These are phyloP conservation scores for Termitomyces sp. DNA, from an alignment of 768 basidiomycete species.

Conservation along the genomic window DNA sequence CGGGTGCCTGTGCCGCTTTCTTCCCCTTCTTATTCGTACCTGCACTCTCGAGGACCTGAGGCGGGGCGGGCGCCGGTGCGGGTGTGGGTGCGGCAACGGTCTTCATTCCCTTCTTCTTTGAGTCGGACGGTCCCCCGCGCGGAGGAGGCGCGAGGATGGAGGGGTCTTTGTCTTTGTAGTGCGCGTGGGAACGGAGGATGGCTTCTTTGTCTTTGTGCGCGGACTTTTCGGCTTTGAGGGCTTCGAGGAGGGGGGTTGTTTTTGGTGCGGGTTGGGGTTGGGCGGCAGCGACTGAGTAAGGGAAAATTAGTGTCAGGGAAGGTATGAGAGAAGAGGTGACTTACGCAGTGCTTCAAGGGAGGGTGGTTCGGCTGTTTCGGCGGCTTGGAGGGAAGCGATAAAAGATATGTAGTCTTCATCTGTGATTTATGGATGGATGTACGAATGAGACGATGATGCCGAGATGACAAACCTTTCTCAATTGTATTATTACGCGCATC, in stretches of 20 bases:
- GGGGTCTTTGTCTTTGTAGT: conserved; percentile 49
- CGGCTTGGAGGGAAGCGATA: conserved; percentile 60
- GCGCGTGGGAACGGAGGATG: conserved; percentile 66
- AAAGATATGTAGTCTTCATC: conserved; percentile 86
- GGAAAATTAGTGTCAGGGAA: background rate
- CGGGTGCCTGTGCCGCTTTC: background rate
- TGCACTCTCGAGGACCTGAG: conserved; percentile 9
- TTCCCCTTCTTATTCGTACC: conserved; percentile 6
- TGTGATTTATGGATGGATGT: conserved; percentile 21
- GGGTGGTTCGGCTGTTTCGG: conserved; percentile 45
- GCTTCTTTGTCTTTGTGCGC: conserved; percentile 69
- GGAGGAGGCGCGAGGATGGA: conserved; percentile 20
- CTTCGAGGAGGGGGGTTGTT: conserved; percentile 89
- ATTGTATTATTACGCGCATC: conserved; percentile 86
- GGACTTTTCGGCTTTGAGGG: conserved; percentile 80
- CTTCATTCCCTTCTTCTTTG: conserved; percentile 23
- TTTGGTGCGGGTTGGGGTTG: conserved; percentile 61
- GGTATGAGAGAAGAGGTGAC: conserved; percentile 14
- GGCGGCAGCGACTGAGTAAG: conserved; percentile 51
- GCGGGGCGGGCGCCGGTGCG: conserved; percentile 1
- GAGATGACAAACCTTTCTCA: conserved; percentile 60
- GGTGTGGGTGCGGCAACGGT: background rate
- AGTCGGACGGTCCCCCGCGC: conserved; percentile 28
- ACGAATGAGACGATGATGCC: background rate
- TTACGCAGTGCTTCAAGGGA: conserved; percentile 61